These are phyloP conservation scores for Corylus avellana DNA, from an alignment of 306 rosid genomes.

Conservation along the genomic window DNA sequence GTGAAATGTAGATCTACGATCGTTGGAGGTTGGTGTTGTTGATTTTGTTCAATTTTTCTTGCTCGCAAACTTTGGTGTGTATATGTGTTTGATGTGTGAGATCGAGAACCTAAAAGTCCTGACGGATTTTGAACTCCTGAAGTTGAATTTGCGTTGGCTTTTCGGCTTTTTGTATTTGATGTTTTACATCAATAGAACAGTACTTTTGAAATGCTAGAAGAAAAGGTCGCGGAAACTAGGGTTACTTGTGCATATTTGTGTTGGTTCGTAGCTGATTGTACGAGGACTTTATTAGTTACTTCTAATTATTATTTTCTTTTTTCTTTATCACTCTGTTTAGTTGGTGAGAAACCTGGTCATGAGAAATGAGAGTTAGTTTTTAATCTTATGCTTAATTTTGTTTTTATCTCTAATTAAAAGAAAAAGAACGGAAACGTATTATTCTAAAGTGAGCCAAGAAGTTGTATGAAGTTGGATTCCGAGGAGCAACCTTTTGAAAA, in stretches of 20 bases:
- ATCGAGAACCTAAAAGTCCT: neutral
- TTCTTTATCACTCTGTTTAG: neutral
- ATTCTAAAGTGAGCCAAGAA: neutral
- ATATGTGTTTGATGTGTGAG: neutral
- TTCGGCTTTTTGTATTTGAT: neutral
- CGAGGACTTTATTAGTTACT: neutral
- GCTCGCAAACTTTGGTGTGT: neutral
- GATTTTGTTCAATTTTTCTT: neutral
- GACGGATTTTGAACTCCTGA: neutral
- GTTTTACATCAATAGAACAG: neutral
- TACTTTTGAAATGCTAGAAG: neutral
- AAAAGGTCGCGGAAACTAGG: neutral
- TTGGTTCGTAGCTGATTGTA: neutral
- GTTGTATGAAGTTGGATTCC: neutral
- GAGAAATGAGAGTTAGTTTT: neutral
- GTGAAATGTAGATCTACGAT: neutral
- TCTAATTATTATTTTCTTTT: neutral
- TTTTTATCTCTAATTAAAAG: no score
- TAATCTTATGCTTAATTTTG: neutral
- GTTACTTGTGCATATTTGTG: neutral
- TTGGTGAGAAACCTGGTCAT: neutral
- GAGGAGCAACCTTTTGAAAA: neutral
- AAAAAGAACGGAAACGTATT: no score
- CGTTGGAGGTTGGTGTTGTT: neutral
- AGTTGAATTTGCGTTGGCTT: neutral